Base-by-base conservation (phyloP, 805 yeast species). In the Yamadazyma paraphyllophila region DNA sequence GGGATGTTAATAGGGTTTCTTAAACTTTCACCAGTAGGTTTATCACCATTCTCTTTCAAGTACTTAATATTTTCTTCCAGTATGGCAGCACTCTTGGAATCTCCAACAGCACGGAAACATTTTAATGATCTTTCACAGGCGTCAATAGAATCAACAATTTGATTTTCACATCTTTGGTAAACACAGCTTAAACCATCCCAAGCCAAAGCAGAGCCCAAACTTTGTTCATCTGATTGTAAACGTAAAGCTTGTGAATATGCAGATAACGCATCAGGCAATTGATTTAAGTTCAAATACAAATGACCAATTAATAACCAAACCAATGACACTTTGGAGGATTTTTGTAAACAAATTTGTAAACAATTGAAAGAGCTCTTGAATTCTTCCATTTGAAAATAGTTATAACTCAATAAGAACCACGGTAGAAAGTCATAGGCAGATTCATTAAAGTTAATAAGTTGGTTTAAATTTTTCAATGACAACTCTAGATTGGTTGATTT, bases 281-380 rank as follows among this genome's bases (percentile, higher is more conserved):
- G 88, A 38, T 77, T 78, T 51, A 81, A 64, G 49, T 74, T 74
- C 45, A 83, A 60, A 54, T 82, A 82, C 40, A 83, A 65, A 10
- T 78, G 72, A 2, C 87, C 90, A 25, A 82, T 80, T 0, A 83
- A 80, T 29, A 83, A 62, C 90, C 88, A 83, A 2, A 84, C 77
- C 41, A 80, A 65, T n/a, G 86, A 80, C 11, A 75, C 72, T 12
- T 65, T 61, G 14, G 80, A 74, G 0, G 81, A 80, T 36, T 78
- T 71, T 50, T 77, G 66, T 44, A 80, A 62, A 1, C 85, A 80
- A 38, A 74, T 64, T 54, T 81, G 84, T 46, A 76, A 72, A 11
- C 77, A 69, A 47, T 78, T 81, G 57, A 80, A 80, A 2, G 85
- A 80, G 31, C 69, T 66, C 34, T 78, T 61, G 25, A 79, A 80